Conservation (phyloP, 1,284 basidiomycete genomes). For the Moesziomyces aphidis region DNA sequence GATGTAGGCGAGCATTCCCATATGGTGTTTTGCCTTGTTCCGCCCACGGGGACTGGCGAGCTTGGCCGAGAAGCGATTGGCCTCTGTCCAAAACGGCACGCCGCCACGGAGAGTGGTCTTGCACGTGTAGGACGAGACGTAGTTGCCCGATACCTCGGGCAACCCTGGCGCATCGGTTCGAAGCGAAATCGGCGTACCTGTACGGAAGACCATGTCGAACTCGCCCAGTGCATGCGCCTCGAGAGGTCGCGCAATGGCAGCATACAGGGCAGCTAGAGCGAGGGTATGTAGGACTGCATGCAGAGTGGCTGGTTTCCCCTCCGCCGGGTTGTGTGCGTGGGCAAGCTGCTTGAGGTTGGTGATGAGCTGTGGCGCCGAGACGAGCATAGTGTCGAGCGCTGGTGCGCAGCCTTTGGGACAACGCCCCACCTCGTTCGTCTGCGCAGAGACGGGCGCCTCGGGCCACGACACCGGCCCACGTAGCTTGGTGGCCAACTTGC, state of each 20-base stretch:
- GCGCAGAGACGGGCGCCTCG: not conserved
- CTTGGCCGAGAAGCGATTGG: conserved; percentile 6
- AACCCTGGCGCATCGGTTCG: conserved; percentile 5
- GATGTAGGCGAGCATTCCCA: conserved; percentile 23
- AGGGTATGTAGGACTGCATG: conserved; percentile 32
- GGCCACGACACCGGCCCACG: conserved; percentile 22
- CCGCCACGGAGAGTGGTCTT: not conserved
- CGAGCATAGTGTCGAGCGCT: conserved; percentile 3
- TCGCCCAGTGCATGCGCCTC: not conserved
- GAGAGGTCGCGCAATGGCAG: conserved; percentile 9
- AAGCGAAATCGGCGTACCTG: conserved; percentile 29
- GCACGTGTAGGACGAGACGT: conserved; percentile 12
- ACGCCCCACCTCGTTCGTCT: not conserved
- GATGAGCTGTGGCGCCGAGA: conserved; percentile 18
- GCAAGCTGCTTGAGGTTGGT: conserved; percentile 23
- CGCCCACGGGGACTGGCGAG: not conserved
- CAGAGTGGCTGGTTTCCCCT: conserved; percentile 23
- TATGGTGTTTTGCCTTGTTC: conserved; percentile 5
- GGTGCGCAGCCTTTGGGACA: conserved; percentile 7
- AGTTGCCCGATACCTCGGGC: conserved; percentile 24
- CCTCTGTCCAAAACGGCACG: conserved; percentile 7
- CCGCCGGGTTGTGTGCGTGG: not conserved
- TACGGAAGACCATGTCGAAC: conserved; percentile 4
- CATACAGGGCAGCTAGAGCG: conserved; percentile 16
- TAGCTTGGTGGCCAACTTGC: conserved; percentile 4